phyloP scores from a whole-genome alignment of 371 early-diverging fungal species.

The Cokeromyces recurvatus region DNA sequence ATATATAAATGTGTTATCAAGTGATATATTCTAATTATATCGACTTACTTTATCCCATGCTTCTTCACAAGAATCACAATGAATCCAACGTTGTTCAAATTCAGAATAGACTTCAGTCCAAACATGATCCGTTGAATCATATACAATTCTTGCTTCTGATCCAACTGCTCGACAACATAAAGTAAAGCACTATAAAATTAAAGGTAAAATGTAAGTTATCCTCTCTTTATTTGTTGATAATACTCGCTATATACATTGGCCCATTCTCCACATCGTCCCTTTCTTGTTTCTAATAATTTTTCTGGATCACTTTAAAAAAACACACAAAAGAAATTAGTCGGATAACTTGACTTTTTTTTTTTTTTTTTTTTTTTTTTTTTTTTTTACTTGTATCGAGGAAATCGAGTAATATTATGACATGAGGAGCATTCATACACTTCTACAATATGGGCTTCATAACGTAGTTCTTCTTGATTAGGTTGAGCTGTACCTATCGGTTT shows the following conservation, averaged over 20 bases:
- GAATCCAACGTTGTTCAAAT: slow-evolving; percentile 58
- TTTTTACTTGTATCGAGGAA: slow-evolving; percentile 65
- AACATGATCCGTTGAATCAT: slow-evolving; percentile 60
- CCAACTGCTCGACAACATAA: slow-evolving; percentile 64
- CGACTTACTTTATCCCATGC: slow-evolving; percentile 46
- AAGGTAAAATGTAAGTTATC: no score
- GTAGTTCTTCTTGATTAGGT: slow-evolving; percentile 49
- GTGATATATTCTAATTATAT: no score
- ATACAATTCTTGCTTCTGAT: slow-evolving; percentile 58
- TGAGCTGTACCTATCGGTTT: slow-evolving; percentile 17
- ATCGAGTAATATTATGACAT: slow-evolving; percentile 49
- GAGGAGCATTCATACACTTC: slow-evolving; percentile 53
- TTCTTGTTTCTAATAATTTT: slow-evolving; percentile 55
- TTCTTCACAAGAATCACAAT: slow-evolving; percentile 69
- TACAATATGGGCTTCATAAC: slow-evolving; percentile 50
- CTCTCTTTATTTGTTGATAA: no score
- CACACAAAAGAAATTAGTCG: no score
- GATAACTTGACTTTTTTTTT: no score
- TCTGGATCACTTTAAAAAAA: slow-evolving; percentile 36
- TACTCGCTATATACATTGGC: slow-evolving; percentile 52
- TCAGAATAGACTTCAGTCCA: slow-evolving; percentile 72
- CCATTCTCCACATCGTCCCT: slow-evolving; percentile 79
- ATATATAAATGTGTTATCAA: neutral
- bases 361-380: no score
- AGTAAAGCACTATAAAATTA: slow-evolving; percentile 51